phyloP scores from a whole-genome alignment of 192 early-diverging fungal species.

The Rhizophagus prolifer region DNA sequence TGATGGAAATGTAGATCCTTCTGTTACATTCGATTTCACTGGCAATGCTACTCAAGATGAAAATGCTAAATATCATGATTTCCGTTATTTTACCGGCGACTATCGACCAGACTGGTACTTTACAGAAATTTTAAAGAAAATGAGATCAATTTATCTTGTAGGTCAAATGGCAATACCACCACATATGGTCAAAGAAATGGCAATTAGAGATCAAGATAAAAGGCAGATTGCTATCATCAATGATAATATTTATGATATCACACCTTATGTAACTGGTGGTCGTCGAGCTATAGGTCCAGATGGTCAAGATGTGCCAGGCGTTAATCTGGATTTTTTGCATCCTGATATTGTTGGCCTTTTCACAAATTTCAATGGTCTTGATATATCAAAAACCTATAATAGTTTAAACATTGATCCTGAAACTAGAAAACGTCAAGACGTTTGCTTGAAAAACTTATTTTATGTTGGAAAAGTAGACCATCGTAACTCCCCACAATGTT shows the following conservation, averaged over 20 bases:
- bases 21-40: constrained; percentile 48
- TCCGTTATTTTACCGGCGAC: constrained; percentile 61
- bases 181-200: constrained; percentile 56
- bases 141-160: constrained; percentile 62
- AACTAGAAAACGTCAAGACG: constrained; percentile 49
- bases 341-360: constrained; percentile 61
- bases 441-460: constrained; percentile 84
- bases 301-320: constrained; percentile 39
- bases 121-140: constrained; percentile 52
- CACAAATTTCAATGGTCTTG: constrained; percentile 58
- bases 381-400: constrained; percentile 64
- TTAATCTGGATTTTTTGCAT: constrained; percentile 61
- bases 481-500: constrained; percentile 75
- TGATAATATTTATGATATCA: constrained; percentile 71
- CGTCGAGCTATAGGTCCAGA: constrained; percentile 43
- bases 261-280: constrained; percentile 63
- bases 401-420: constrained; percentile 47
- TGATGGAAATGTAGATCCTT: constrained; percentile 45
- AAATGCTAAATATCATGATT: constrained; percentile 68
- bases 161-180: constrained; percentile 67
- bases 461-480: constrained; percentile 84
- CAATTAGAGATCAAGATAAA: constrained; percentile 39
- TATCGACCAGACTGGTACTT: constrained; percentile 69
- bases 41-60: constrained; percentile 52
- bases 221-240: constrained; percentile 67